Evolutionary conservation across 176 grass and related monocot genomes (phyloP).

Genomic region (Panicum miliaceum): DNA sequence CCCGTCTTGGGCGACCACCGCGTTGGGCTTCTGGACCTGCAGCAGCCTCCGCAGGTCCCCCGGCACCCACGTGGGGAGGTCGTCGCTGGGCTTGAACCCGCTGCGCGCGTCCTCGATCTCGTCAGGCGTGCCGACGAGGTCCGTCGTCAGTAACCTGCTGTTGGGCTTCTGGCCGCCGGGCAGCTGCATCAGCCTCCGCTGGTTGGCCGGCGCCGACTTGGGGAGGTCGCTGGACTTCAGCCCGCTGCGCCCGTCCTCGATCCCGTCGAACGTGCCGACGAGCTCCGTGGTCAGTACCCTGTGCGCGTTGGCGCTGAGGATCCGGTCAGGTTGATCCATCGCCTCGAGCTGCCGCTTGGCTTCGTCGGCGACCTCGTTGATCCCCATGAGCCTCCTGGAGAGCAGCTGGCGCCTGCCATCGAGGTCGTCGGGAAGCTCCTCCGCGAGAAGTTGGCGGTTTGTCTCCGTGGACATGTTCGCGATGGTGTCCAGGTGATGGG

Average conservation of each 20-base stretch:
- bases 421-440: constrained; percentile 40
- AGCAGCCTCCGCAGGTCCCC: constrained; percentile 63
- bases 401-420: constrained; percentile 21
- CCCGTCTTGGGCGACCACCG: constrained; percentile 81
- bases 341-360: constrained; percentile 49
- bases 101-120: constrained; percentile 31
- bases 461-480: constrained; percentile 38
- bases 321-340: not conserved
- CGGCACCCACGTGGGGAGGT: constrained; percentile 64
- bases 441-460: constrained; percentile 42
- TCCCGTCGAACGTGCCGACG: constrained; percentile 51
- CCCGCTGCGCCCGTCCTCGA: constrained; percentile 6
- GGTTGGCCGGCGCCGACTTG: constrained; percentile 53
- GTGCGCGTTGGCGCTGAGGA: not conserved
- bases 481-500: constrained; percentile 30
- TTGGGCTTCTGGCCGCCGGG: not conserved
- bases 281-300: constrained; percentile 34
- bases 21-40: constrained; percentile 61
- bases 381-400: constrained; percentile 27
- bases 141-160: constrained; percentile 40
- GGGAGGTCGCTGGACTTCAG: constrained; percentile 26
- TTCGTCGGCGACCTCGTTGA: constrained; percentile 28
- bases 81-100: not conserved
- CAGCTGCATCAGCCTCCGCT: constrained; percentile 66
- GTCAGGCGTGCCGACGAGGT: constrained; percentile 49